A percentile compares a stretch with the other conserved stretches of the same genome.
Conservation (phyloP, 1,284 basidiomycete genomes). For the Tylopilus orsonianus region DNA sequence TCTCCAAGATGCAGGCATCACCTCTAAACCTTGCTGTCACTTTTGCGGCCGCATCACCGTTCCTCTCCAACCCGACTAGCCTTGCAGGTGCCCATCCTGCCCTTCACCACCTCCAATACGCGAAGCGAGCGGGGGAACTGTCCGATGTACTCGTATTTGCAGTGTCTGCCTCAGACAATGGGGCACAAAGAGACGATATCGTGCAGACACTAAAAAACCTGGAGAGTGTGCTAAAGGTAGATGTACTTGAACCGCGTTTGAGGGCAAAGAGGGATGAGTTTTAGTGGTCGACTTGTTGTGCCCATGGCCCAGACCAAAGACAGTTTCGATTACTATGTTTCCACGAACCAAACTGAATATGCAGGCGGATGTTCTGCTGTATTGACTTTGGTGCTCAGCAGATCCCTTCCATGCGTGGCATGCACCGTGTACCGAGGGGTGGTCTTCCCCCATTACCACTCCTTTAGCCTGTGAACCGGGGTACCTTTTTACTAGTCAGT, state of each 20-base stretch:
- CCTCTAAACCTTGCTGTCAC: constrained; percentile 27
- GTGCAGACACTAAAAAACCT: constrained; percentile 19
- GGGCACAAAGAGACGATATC: constrained; percentile 12
- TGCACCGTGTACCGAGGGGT: too few species aligned
- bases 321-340: too few species aligned
- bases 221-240: constrained; percentile 26
- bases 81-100: constrained; percentile 18
- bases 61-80: constrained; percentile 23
- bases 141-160: constrained; percentile 25
- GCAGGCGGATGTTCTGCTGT: too few species aligned
- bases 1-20: constrained; percentile 4
- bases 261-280: constrained; percentile 31
- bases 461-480: too few species aligned
- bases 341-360: too few species aligned
- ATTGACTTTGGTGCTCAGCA: too few species aligned
- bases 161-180: constrained; percentile 7
- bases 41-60: constrained; percentile 22
- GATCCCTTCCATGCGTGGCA: too few species aligned
- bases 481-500: too few species aligned
- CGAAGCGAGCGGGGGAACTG: constrained; percentile 28
- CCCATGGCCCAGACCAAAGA: too few species aligned
- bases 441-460: too few species aligned
- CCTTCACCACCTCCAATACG: constrained; percentile 21
- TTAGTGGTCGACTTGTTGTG: too few species aligned
- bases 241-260: constrained; percentile 23